These are phyloP conservation scores for Colletotrichum orbiculare DNA, from an alignment of 2,329 filamentous ascomycete genomes.

Conservation along the genomic window DNA sequence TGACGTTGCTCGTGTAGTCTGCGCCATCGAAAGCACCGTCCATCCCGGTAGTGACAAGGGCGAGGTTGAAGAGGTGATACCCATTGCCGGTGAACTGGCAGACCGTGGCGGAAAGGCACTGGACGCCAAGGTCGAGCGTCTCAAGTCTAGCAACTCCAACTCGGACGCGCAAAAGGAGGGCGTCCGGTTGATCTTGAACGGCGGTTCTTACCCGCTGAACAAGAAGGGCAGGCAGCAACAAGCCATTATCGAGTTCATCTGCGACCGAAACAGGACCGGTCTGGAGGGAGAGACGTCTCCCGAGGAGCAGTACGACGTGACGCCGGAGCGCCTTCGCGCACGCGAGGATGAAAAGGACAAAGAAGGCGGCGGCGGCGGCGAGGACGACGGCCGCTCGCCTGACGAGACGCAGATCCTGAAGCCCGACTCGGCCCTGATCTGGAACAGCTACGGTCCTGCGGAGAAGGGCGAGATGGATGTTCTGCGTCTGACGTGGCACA, in stretches of 20 bases:
- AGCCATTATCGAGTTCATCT: conserved; percentile 87
- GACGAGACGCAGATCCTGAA: conserved; percentile 64
- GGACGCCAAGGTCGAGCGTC: conserved; percentile 72
- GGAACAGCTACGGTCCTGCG: conserved; percentile 76
- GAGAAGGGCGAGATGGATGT: conserved; percentile 68
- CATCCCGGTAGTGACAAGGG: conserved; percentile 58
- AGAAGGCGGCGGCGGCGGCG: conserved; percentile 49
- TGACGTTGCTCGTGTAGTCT: conserved; percentile 65
- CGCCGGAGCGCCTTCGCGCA: conserved; percentile 40
- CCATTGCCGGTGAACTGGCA: conserved; percentile 79
- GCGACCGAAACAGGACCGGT: conserved; percentile 78
- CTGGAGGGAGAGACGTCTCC: conserved; percentile 75
- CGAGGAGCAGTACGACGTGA: conserved; percentile 62
- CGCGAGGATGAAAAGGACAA: conserved; percentile 47
- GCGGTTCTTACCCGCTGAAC: conserved; percentile 67
- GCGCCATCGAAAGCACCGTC: conserved; percentile 74
- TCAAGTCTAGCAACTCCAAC: conserved; percentile 73
- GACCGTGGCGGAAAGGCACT: conserved; percentile 67
- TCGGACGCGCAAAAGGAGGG: conserved; percentile 77
- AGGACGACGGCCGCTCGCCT: conserved; percentile 46
- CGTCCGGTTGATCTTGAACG: conserved; percentile 73
- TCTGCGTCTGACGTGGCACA: conserved; percentile 84
- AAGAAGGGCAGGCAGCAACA: conserved; percentile 70
- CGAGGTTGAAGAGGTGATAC: conserved; percentile 67
- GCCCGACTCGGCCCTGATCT: conserved; percentile 74